Evolutionary conservation across 1,139 yeast genomes (phyloP).

Genomic region (Hansenula sp.): DNA sequence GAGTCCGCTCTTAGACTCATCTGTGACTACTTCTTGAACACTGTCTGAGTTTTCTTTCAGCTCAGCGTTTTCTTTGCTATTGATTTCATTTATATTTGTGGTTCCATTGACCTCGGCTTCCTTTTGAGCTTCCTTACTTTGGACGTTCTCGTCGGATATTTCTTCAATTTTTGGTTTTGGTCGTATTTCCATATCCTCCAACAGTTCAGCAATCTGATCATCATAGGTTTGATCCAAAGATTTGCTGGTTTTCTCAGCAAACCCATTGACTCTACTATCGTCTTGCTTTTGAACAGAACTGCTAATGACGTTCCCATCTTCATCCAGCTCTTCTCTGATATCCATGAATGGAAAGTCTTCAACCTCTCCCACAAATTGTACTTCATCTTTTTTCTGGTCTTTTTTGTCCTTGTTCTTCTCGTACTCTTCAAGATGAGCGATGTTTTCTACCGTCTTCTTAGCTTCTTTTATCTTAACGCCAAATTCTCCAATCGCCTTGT

Average conservation of each 20-base stretch:
- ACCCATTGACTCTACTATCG: constrained; percentile 11
- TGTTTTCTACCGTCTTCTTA: constrained; percentile 32
- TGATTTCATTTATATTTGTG: no score
- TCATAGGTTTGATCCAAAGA: constrained; percentile 10
- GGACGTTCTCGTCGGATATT: constrained; percentile 4
- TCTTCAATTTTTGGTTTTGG: constrained; percentile 9
- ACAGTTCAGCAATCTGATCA: constrained; percentile 16
- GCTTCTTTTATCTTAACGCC: constrained; percentile 43
- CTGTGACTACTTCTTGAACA: not conserved
- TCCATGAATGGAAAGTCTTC: constrained; percentile 67
- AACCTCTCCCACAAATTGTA: constrained; percentile 8
- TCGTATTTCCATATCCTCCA: constrained; percentile 19
- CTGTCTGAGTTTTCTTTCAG: not conserved
- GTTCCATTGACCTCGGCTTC: no score
- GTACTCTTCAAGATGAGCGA: constrained; percentile 28
- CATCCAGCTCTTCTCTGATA: constrained; percentile 81
- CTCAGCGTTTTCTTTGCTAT: constrained; percentile 2
- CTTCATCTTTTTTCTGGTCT: constrained; percentile 2
- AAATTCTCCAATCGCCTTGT: constrained; percentile 35
- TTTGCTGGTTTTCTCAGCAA: constrained; percentile 3
- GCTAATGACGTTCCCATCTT: constrained; percentile 60
- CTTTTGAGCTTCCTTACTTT: not conserved
- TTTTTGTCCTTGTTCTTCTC: constrained; percentile 11
- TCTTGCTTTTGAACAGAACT: constrained; percentile 34
- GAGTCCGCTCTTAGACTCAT: not conserved